Base-by-base conservation (phyloP, 495 filamentous ascomycete species). In the Staphylotrichum longicolle region DNA sequence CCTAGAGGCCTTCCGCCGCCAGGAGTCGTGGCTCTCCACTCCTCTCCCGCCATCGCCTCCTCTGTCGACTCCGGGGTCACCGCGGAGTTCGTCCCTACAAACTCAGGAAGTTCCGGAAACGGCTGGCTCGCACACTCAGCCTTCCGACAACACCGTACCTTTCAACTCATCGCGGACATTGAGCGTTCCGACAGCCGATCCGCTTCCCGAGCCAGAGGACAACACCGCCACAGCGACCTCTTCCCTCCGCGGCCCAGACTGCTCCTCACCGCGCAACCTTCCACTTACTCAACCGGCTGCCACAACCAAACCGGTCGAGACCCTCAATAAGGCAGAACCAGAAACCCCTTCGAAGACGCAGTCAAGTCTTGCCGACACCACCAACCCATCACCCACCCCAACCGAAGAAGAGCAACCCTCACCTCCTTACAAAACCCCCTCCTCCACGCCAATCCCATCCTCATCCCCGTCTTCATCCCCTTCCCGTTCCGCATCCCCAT, bases 1-100 rank as follows among this genome's bases (percentile, higher is more conserved):
- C 7, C 65, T 63, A 57, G 70, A 76, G 46, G 74, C 75, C 9
- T 76, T 86, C 47, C 86, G 85, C 50, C 88, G 82, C 60, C 75
- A 79, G 10, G 73, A 77, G 34, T 90, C 88, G 4, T 82, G 84
- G 65, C 79, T 80, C 50, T 78, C 80, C n/a, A 75, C 76, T 12
- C 74, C 81, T 33, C 68, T 80, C 20, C 71, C 78, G 54, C 75
- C 80, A 14, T 83, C 84, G 20, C 78, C 81, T 42, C 72, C 80
- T 11, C 68, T 75, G 42, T 75, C 78, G 5, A 69, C 70, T 7
- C 73, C 74, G 3, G 68, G 70, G 10, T 79, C 79, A 32, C 76
- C 78, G 33, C 61, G 68, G n/a, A 69, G 68, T 30, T 74, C 68
- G 47, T 68, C 73, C 41, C 70, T 71, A 41, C 70, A 74, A n/a